Evolutionary conservation across 2,329 filamentous ascomycete genomes (phyloP).

Genomic region (Arthrobotrys conoides): DNA sequence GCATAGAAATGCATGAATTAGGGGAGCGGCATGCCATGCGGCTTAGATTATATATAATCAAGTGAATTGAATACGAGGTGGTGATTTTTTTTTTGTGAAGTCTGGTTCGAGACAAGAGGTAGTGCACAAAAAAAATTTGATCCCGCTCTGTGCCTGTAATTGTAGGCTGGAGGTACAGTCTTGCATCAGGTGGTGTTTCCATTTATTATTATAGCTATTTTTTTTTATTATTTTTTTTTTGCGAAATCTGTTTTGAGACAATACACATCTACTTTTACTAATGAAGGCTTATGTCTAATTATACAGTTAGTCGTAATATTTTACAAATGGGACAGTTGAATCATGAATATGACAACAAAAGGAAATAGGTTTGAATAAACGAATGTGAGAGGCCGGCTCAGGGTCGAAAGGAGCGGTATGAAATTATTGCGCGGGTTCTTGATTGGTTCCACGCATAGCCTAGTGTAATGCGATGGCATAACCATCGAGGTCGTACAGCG

Average conservation of each 20-base stretch:
- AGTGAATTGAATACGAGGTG: slow-evolving; percentile 3
- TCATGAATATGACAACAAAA: too few relatives aligned
- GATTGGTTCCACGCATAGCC: not conserved
- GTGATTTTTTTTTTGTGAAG: too few relatives aligned
- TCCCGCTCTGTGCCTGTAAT: not conserved
- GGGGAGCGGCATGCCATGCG: not conserved
- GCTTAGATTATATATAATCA: not conserved
- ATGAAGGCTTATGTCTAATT: too few relatives aligned
- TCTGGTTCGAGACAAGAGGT: too few relatives aligned
- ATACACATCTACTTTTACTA: too few relatives aligned
- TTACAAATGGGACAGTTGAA: too few relatives aligned
- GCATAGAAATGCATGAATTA: slow-evolving; percentile 17
- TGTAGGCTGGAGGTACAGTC: too few relatives aligned
- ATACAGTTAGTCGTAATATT: too few relatives aligned
- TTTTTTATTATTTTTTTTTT: too few relatives aligned
- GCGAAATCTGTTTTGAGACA: slow-evolving; percentile 3
- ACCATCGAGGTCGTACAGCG: too few relatives aligned
- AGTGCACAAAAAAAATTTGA: not conserved
- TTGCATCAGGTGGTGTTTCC: not conserved
- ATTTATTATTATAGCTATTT: slow-evolving; percentile 7
- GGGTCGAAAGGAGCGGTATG: too few relatives aligned
- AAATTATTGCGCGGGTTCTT: not conserved
- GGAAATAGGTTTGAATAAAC: not conserved
- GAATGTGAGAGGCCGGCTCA: not conserved
- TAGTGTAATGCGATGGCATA: too few relatives aligned